Evolutionary conservation across 2,329 filamentous ascomycete species (phyloP).

Genomic region (Neoascochyta sp.): DNA sequence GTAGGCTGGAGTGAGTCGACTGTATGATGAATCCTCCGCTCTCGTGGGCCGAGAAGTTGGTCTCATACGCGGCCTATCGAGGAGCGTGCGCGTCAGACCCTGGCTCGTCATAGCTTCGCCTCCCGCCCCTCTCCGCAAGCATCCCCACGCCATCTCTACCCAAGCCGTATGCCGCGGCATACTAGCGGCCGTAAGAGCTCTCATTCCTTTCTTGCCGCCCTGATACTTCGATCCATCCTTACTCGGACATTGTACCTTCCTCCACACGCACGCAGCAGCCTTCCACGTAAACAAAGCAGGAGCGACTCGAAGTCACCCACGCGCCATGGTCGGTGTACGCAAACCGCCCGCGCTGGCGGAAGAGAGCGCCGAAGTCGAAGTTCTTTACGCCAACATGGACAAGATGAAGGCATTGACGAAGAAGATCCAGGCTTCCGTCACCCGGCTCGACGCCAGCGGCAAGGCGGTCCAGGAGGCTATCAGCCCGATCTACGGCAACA

Average conservation of each 20-base stretch:
- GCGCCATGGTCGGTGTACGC: constrained; percentile 51
- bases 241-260: too few relatives aligned
- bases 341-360: constrained; percentile 57
- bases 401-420: constrained; percentile 92
- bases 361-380: constrained; percentile 65
- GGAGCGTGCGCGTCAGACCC: constrained; percentile 16
- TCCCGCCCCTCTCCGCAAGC: constrained; percentile 23
- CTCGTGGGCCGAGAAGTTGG: too few relatives aligned
- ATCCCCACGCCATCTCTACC: constrained; percentile 18
- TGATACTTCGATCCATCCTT: too few relatives aligned
- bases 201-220: constrained; percentile 1
- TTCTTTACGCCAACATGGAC: constrained; percentile 68
- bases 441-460: constrained; percentile 79
- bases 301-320: too few relatives aligned
- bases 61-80: too few relatives aligned
- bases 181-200: constrained; percentile 1
- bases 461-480: constrained; percentile 89
- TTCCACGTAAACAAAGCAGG: too few relatives aligned
- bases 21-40: too few relatives aligned
- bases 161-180: constrained; percentile 3
- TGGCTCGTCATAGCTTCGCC: constrained; percentile 23
- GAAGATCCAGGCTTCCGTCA: constrained; percentile 87
- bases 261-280: too few relatives aligned
- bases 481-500: constrained; percentile 88
- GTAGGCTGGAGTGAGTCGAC: too few relatives aligned